Percentiles rank a stretch among this genome's conserved stretches.
Conservation (phyloP, 495 filamentous ascomycete genomes). For the Thermothielavioides terrestris region DNA sequence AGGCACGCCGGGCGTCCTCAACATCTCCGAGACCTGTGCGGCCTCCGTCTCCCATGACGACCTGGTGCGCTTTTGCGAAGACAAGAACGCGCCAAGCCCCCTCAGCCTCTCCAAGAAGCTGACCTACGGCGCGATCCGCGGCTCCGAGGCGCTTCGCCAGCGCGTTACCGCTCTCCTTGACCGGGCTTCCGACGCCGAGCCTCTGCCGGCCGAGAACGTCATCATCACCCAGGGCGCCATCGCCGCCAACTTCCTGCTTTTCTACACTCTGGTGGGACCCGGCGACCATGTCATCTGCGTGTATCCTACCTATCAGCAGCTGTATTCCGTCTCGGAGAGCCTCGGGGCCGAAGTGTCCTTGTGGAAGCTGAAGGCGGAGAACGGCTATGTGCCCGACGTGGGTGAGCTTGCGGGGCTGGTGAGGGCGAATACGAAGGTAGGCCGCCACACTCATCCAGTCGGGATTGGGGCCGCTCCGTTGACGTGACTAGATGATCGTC, state of each 20-base stretch:
- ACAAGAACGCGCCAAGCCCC: slow-evolving; percentile 37
- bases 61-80: slow-evolving; percentile 53
- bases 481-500: slow-evolving; percentile 25
- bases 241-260: slow-evolving; percentile 67
- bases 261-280: slow-evolving; percentile 67
- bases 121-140: slow-evolving; percentile 29
- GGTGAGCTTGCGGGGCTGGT: slow-evolving; percentile 59
- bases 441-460: background rate
- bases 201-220: slow-evolving; percentile 48
- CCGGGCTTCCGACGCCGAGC: slow-evolving; percentile 4
- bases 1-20: slow-evolving; percentile 57
- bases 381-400: slow-evolving; percentile 60
- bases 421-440: slow-evolving; percentile 62
- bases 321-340: slow-evolving; percentile 67
- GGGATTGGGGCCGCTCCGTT: background rate
- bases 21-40: slow-evolving; percentile 82
- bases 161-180: slow-evolving; percentile 21
- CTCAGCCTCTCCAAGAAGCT: slow-evolving; percentile 39
- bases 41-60: slow-evolving; percentile 72
- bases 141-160: slow-evolving; percentile 20
- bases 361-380: slow-evolving; percentile 61
- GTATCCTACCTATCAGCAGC: slow-evolving; percentile 83
- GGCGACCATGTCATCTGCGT: slow-evolving; percentile 88
- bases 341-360: slow-evolving; percentile 74
- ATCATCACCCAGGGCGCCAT: slow-evolving; percentile 78